These are phyloP conservation scores for Crithidia acanthocephali DNA, from an alignment of 208 protist genomes.

Conservation along the genomic window DNA sequence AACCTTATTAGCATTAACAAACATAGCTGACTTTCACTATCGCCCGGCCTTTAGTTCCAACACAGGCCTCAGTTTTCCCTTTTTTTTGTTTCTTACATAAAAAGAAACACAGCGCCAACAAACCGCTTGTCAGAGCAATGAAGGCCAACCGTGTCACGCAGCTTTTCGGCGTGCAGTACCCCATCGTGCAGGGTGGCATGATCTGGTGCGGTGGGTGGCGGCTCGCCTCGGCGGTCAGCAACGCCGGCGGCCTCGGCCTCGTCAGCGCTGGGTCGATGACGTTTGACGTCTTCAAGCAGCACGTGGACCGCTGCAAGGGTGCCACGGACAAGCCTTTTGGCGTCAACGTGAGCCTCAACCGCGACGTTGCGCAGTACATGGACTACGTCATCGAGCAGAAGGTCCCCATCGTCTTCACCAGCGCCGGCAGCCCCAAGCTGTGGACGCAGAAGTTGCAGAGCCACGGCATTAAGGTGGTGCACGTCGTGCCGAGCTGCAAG, in stretches of 20 bases:
- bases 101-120: slow-evolving; percentile 1
- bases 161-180: slow-evolving; percentile 75
- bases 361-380: slow-evolving; percentile 49
- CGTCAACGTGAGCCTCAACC: slow-evolving; percentile 74
- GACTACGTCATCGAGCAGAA: slow-evolving; percentile 82
- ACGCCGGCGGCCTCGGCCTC: slow-evolving; percentile 89
- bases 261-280: slow-evolving; percentile 80
- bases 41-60: background rate
- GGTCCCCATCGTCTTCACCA: slow-evolving; percentile 88
- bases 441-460: slow-evolving; percentile 75
- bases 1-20: background rate
- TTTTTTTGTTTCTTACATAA: background rate
- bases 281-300: slow-evolving; percentile 62
- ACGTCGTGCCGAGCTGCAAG: slow-evolving; percentile 83
- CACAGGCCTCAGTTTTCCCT: background rate
- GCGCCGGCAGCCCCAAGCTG: slow-evolving; percentile 76
- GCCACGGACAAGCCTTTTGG: slow-evolving; percentile 74
- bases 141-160: slow-evolving; percentile 47
- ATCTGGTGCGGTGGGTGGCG: slow-evolving; percentile 82
- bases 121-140: slow-evolving; percentile 19
- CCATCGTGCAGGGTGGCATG: slow-evolving; percentile 88
- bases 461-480: slow-evolving; percentile 69
- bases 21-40: background rate
- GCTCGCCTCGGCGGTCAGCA: slow-evolving; percentile 80
- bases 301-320: slow-evolving; percentile 50